Conservation (phyloP, 163 green algal genomes). For the Chloromonas sp. region DNA sequence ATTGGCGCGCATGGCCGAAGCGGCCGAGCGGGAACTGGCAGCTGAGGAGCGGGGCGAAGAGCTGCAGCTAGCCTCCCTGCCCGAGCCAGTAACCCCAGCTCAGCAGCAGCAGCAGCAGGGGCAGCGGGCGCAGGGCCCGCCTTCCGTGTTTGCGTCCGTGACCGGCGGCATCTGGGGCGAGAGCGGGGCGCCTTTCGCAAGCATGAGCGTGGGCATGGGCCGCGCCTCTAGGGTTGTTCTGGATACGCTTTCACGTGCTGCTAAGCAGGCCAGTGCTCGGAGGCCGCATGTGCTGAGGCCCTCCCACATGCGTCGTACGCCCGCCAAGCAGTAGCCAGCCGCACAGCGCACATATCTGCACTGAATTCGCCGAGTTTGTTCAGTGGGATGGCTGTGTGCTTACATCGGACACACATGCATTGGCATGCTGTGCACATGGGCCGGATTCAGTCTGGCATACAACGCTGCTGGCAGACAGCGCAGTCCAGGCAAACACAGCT, state of each 20-base stretch:
- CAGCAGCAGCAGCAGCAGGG: constrained; percentile 16
- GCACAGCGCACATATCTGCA: too few species aligned
- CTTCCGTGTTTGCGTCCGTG: constrained; percentile 1
- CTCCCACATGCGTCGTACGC: neutral
- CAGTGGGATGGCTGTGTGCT: too few species aligned
- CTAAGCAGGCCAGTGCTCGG: constrained; percentile 10
- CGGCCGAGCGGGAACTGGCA: constrained; percentile 25
- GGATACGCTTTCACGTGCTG: constrained; percentile 25
- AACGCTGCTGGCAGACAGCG: too few species aligned
- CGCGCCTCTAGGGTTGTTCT: constrained; percentile 33
- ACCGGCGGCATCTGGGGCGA: neutral
- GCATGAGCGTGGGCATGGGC: constrained; percentile 36
- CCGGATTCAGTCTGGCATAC: too few species aligned
- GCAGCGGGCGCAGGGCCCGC: neutral
- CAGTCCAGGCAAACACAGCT: too few species aligned
- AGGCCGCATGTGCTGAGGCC: constrained; percentile 7
- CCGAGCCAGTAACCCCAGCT: neutral
- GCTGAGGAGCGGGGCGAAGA: constrained; percentile 7
- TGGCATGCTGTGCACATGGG: too few species aligned
- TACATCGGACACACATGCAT: too few species aligned
- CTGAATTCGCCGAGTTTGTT: too few species aligned
- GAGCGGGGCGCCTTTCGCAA: constrained; percentile 15
- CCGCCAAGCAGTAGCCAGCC: neutral
- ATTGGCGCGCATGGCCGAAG: constrained; percentile 41
- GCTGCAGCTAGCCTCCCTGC: constrained; percentile 17